Percentiles rank a stretch among this genome's conserved stretches.
Conservation (phyloP, 257 asterid genomes). For the Handroanthus guayacan region DNA sequence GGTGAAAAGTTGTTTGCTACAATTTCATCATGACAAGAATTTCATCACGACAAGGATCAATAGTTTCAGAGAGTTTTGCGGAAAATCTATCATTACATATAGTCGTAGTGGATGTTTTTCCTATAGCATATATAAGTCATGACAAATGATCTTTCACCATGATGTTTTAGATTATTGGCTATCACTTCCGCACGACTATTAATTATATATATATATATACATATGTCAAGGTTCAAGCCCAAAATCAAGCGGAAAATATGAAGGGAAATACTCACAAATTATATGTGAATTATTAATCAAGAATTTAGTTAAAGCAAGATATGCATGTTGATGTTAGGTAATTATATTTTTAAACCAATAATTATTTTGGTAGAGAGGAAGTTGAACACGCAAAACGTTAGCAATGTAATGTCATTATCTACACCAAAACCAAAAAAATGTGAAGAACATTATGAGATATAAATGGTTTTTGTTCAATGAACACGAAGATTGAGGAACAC, state of each 20-base stretch:
- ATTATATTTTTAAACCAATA: not conserved
- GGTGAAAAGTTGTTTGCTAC: no score
- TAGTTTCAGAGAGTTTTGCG: no score
- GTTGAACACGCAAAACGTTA: not conserved
- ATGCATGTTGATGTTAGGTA: not conserved
- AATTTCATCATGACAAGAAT: no score
- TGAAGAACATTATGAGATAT: not conserved
- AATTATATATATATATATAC: not conserved
- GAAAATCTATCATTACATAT: no score
- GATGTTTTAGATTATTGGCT: no score
- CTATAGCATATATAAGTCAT: no score
- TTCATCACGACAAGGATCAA: no score
- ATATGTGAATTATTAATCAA: not conserved
- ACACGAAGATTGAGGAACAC: not conserved
- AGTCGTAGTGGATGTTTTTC: no score
- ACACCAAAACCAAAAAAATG: not conserved
- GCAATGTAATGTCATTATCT: not conserved
- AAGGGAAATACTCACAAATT: not conserved
- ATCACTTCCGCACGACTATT: no score
- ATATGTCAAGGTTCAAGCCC: not conserved
- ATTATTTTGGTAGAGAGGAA: not conserved
- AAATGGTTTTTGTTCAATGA: constrained; percentile 11
- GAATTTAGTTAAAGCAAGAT: constrained; percentile 12
- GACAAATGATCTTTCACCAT: no score
- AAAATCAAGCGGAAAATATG: not conserved